Evolutionary conservation across 2,329 filamentous ascomycete species (phyloP).

Genomic region (Pyrenophora teres): DNA sequence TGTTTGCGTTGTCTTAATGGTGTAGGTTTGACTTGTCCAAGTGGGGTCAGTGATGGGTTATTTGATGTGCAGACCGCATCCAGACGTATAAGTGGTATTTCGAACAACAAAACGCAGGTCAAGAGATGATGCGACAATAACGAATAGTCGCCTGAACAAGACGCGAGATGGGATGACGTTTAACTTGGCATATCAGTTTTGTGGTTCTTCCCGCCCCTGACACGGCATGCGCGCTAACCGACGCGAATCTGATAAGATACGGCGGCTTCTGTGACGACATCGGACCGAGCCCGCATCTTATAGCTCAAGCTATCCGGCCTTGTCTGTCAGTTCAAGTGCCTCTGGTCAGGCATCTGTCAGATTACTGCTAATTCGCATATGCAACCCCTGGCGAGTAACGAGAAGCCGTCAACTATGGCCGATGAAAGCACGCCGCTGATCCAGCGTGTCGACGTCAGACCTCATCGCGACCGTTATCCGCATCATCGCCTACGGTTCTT

Average conservation of each 20-base stretch:
- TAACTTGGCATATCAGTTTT: background rate
- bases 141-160: background rate
- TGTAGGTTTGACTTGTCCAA: background rate
- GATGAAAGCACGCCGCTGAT: constrained; percentile 71
- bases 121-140: background rate
- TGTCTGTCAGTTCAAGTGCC: constrained; percentile 2
- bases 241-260: constrained; percentile 18
- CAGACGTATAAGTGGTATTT: no score
- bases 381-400: constrained; percentile 27
- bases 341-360: constrained; percentile 3
- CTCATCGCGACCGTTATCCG: constrained; percentile 55
- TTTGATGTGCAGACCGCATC: background rate
- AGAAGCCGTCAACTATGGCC: constrained; percentile 46
- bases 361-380: constrained; percentile 10
- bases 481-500: constrained; percentile 67
- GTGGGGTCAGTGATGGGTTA: no score
- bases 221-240: constrained; percentile 9
- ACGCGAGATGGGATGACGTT: background rate
- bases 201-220: constrained; percentile 6
- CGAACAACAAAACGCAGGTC: no score
- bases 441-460: constrained; percentile 62
- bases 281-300: background rate
- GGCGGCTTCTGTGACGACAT: constrained; percentile 16
- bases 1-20: background rate
- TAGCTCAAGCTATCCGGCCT: constrained; percentile 6